These are phyloP conservation scores for Myrmaecium sp. DNA, from an alignment of 2,329 filamentous ascomycete species.

Conservation along the genomic window DNA sequence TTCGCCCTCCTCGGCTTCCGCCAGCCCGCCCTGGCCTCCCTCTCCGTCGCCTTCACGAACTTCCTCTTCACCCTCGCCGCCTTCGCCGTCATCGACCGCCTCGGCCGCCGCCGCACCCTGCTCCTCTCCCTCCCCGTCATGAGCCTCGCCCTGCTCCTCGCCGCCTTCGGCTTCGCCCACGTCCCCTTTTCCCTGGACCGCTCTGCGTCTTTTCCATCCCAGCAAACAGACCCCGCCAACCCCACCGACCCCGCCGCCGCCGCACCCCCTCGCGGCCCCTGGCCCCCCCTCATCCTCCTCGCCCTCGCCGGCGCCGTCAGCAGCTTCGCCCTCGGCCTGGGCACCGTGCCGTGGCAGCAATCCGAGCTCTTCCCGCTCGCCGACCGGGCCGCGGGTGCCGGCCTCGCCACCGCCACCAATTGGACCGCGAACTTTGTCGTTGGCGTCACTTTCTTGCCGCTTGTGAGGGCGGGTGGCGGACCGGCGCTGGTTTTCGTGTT, in stretches of 20 bases:
- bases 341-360: slow-evolving; percentile 93
- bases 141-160: slow-evolving; percentile 57
- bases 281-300: slow-evolving; percentile 41
- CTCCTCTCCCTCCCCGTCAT: slow-evolving; percentile 75
- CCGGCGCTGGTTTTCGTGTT: slow-evolving; percentile 62
- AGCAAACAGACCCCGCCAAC: slow-evolving; percentile 8
- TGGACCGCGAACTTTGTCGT: slow-evolving; percentile 80
- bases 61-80: slow-evolving; percentile 29
- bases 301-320: slow-evolving; percentile 74
- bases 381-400: slow-evolving; percentile 56
- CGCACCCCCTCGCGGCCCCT: no score
- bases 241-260: slow-evolving; percentile 8
- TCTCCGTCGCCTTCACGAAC: slow-evolving; percentile 28
- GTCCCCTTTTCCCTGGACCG: no score
- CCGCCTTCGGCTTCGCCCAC: slow-evolving; percentile 52
- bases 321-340: slow-evolving; percentile 70
- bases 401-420: slow-evolving; percentile 62
- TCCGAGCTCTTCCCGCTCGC: slow-evolving; percentile 71
- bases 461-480: slow-evolving; percentile 63
- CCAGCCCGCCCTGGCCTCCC: slow-evolving; percentile 26
- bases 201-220: slow-evolving; percentile 1
- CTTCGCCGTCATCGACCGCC: slow-evolving; percentile 26
- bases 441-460: slow-evolving; percentile 70
- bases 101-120: slow-evolving; percentile 41
- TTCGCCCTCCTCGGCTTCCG: slow-evolving; percentile 29